These are phyloP conservation scores for Ceratobasidium sp. DNA, from an alignment of 1,284 basidiomycete species.

Conservation along the genomic window DNA sequence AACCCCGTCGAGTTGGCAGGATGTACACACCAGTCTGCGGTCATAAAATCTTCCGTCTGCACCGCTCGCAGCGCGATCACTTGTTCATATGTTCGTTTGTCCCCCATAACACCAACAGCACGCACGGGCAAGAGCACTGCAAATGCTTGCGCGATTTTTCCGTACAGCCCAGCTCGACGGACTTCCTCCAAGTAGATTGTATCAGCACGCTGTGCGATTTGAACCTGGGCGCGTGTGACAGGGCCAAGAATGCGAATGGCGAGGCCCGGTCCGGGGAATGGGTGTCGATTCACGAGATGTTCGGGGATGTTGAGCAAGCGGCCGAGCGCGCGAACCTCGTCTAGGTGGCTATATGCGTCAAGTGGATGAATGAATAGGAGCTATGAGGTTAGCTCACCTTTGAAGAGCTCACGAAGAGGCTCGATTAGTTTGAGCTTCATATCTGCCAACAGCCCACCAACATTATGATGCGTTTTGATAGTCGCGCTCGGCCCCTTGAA, in stretches of 20 bases:
- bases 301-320: constrained; percentile 92
- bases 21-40: constrained; percentile 85
- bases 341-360: constrained; percentile 61
- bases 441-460: constrained; percentile 94
- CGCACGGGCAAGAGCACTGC: constrained; percentile 97
- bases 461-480: constrained; percentile 99
- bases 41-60: constrained; percentile 97
- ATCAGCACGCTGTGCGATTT: constrained; percentile 95
- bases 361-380: not conserved
- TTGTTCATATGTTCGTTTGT: constrained; percentile 97
- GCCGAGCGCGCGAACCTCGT: constrained; percentile 96
- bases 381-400: constrained; percentile 72
- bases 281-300: constrained; percentile 95
- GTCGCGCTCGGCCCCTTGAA: constrained; percentile 99
- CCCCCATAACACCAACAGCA: constrained; percentile 98
- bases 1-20: not conserved
- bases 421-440: constrained; percentile 99
- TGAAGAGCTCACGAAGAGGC: constrained; percentile 97
- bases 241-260: constrained; percentile 99
- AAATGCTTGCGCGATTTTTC: constrained; percentile 97
- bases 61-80: constrained; percentile 93
- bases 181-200: constrained; percentile 99
- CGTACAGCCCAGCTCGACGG: constrained; percentile 90
- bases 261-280: constrained; percentile 99
- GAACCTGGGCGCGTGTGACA: constrained; percentile 93